phyloP scores from a whole-genome alignment of 1,139 yeast species.

The Candida freyschussii region DNA sequence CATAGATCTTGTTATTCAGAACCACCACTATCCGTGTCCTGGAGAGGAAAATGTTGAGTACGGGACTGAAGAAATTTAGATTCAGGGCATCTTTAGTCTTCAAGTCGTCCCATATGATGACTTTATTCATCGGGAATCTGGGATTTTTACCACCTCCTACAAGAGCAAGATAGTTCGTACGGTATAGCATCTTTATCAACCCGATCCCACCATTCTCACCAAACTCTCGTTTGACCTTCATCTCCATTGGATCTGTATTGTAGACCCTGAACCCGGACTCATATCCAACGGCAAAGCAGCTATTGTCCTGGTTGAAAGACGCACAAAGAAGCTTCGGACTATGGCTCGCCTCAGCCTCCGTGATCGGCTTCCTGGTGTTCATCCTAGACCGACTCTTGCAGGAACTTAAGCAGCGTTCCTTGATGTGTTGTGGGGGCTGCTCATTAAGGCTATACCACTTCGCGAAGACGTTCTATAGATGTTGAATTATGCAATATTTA shows the following conservation, averaged over 20 bases:
- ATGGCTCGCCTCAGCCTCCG: constrained; percentile 4
- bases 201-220: constrained; percentile 56
- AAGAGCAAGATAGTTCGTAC: constrained; percentile 84
- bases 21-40: constrained; percentile 73
- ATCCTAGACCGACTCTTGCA: constrained; percentile 10
- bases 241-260: constrained; percentile 81
- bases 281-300: constrained; percentile 82
- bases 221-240: constrained; percentile 66
- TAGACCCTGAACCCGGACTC: constrained; percentile 83
- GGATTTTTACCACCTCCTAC: constrained; percentile 88
- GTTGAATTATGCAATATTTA: no score
- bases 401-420: no score
- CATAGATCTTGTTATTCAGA: constrained; percentile 58
- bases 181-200: constrained; percentile 71
- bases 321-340: constrained; percentile 47
- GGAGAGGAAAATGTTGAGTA: constrained; percentile 68
- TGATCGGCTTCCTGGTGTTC: constrained; percentile 21
- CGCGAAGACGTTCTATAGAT: no score
- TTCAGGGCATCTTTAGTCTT: constrained; percentile 71
- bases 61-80: constrained; percentile 70
- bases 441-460: no score
- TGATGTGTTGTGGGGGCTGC: no score
- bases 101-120: constrained; percentile 87
- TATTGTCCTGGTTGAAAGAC: constrained; percentile 82
- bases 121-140: constrained; percentile 67